These are phyloP conservation scores for Papiliotrema terrestris DNA, from an alignment of 1,284 basidiomycete genomes.

Conservation along the genomic window DNA sequence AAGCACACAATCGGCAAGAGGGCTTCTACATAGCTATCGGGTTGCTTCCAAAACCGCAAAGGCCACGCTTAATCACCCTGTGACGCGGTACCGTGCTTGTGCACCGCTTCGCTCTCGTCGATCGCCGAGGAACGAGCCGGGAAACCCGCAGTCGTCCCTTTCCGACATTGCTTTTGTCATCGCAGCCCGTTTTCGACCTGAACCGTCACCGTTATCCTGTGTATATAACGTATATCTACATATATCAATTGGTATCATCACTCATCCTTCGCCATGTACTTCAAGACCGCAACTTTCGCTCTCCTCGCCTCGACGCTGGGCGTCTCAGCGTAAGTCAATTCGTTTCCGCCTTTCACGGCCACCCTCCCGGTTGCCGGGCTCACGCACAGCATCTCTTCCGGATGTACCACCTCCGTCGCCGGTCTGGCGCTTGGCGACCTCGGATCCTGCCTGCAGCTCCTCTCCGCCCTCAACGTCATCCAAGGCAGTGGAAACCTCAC, in stretches of 20 bases:
- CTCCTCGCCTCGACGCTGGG: neutral
- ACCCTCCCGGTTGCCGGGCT: neutral
- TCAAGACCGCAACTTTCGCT: neutral
- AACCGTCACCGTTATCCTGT: too few species aligned
- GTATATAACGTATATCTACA: too few species aligned
- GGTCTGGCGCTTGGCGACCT: slow-evolving; percentile 29
- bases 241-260: neutral
- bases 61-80: too few species aligned
- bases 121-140: too few species aligned
- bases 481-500: slow-evolving; percentile 27
- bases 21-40: too few species aligned
- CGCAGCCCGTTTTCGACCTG: too few species aligned
- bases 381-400: neutral
- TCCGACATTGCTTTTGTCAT: too few species aligned
- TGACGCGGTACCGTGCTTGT: too few species aligned
- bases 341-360: neutral
- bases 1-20: too few species aligned
- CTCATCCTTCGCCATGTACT: neutral
- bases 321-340: slow-evolving; percentile 1
- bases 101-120: too few species aligned
- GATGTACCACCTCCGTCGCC: slow-evolving; percentile 8
- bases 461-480: slow-evolving; percentile 26
- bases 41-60: too few species aligned
- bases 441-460: slow-evolving; percentile 35
- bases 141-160: too few species aligned